Base-by-base conservation (phyloP, 345 rosid species). In the Nephelium lappaceum region DNA sequence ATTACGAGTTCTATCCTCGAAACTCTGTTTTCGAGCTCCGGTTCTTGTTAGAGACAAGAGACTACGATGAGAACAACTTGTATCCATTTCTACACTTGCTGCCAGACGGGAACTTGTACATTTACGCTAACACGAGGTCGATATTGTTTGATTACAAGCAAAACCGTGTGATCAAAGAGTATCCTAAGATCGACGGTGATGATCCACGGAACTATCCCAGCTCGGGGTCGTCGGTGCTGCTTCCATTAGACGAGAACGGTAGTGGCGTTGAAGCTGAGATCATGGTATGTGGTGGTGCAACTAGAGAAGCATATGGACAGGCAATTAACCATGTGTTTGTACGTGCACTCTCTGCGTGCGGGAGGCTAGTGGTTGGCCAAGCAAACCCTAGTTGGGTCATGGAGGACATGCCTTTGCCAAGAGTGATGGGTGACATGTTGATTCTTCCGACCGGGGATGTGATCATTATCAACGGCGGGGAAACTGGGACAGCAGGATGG, bases 341-440 rank as follows among this genome's bases (percentile, higher is more conserved):
- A 7, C 84, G 78, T 39, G 98, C 97, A 16, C 60, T 36, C 53
- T 81, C 89, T n/a, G 78, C 93, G 0, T 95, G 98, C 60, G 98
- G 97, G 51, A 81, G 97, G 77, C 82, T 95, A n/a, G 85, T 71
- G 77, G 85, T 88, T 24, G 66, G 78, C 67, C 80, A 73, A 58
- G 75, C 39, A 16, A 81, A 86, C 80, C 92, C 93, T 47, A 75
- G 21, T 0, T 95, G 98, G 98, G 77, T 68, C 45, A 90, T 92
- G 93, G 98, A 93, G 81, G 68, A 83, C 39, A 91, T 93, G 95
- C 97, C 98, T 0, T 49, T 84, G 5, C 87, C 90, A 11, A 87
- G 98, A 71, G 93, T 90, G n/a, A 93, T 95, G 98, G 88, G 95
- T 0, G 98, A 95, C 75, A 93, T 93, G 98, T 53, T 95, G 0